These are phyloP conservation scores for Apophysomyces trapeziformis DNA, from an alignment of 371 early-diverging fungal genomes.

Conservation along the genomic window DNA sequence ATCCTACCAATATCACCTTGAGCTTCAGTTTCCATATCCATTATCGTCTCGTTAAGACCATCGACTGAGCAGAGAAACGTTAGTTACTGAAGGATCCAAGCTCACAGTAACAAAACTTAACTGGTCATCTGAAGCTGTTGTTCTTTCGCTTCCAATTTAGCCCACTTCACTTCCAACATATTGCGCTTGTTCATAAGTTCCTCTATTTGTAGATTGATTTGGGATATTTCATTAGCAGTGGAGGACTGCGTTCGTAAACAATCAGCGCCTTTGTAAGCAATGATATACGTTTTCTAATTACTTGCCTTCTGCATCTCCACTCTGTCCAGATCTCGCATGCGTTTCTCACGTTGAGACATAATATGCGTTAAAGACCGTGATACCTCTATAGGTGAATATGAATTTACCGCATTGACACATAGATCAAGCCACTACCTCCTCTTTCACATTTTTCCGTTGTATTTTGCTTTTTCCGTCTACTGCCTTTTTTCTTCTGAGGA, in stretches of 20 bases:
- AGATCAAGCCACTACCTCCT: conserved; percentile 25
- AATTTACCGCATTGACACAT: background rate
- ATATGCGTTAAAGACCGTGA: conserved; percentile 33
- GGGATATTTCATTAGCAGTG: conserved; percentile 60
- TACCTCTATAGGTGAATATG: background rate
- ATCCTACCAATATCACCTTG: conserved; percentile 6
- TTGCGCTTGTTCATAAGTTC: conserved; percentile 58
- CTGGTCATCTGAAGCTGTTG: conserved; percentile 56
- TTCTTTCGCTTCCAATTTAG: conserved; percentile 60
- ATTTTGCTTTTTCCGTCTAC: conserved; percentile 46
- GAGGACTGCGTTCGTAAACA: conserved; percentile 33
- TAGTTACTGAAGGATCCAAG: background rate
- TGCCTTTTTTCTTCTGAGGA: conserved; percentile 31
- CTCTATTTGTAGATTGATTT: conserved; percentile 64
- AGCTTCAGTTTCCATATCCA: conserved; percentile 41
- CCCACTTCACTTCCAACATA: conserved; percentile 56
- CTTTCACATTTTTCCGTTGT: conserved; percentile 32
- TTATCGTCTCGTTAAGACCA: conserved; percentile 38
- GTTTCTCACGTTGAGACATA: conserved; percentile 57
- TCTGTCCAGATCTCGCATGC: conserved; percentile 55
- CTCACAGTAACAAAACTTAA: conserved; percentile 30
- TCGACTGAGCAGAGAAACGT: conserved; percentile 35
- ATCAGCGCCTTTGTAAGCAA: background rate
- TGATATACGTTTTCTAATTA: background rate
- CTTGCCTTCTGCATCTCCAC: conserved; percentile 57